A percentile compares a stretch with the other conserved stretches of the same genome.
Evolutionary conservation across 805 yeast genomes (phyloP).

Genomic region (Wickerhamomyces rabaulensis): DNA sequence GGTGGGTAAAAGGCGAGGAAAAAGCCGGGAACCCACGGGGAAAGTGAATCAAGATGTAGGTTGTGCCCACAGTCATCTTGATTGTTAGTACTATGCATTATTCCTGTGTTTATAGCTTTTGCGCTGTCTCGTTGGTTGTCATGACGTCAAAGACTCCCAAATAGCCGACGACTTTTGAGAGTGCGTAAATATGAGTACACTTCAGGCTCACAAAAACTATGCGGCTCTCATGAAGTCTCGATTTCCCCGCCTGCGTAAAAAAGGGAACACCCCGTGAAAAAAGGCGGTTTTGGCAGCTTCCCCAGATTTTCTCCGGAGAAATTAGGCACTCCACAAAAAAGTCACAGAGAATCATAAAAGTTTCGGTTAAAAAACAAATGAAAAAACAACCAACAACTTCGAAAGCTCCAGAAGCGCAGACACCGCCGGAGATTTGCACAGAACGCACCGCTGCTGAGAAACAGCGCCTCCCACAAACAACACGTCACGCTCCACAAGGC

Average conservation of each 20-base stretch:
- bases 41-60: too few relatives aligned
- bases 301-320: conserved; percentile 4
- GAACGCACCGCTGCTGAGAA: not conserved
- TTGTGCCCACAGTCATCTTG: too few relatives aligned
- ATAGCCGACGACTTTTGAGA: not conserved
- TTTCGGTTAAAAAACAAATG: not conserved
- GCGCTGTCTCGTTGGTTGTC: too few relatives aligned
- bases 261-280: not conserved
- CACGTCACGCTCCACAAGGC: not conserved
- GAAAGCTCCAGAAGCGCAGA: not conserved
- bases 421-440: not conserved
- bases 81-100: too few relatives aligned
- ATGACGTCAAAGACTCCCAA: not conserved
- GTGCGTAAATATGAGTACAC: not conserved
- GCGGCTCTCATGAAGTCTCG: too few relatives aligned
- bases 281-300: not conserved
- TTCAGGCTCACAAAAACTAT: too few relatives aligned
- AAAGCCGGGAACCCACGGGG: too few relatives aligned
- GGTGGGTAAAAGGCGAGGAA: too few relatives aligned
- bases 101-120: too few relatives aligned
- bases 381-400: not conserved
- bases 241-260: not conserved
- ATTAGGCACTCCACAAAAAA: conserved; percentile 3
- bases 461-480: not conserved
- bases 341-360: not conserved